Conservation (phyloP, 306 rosid species). For the Cucumis hystrix region DNA sequence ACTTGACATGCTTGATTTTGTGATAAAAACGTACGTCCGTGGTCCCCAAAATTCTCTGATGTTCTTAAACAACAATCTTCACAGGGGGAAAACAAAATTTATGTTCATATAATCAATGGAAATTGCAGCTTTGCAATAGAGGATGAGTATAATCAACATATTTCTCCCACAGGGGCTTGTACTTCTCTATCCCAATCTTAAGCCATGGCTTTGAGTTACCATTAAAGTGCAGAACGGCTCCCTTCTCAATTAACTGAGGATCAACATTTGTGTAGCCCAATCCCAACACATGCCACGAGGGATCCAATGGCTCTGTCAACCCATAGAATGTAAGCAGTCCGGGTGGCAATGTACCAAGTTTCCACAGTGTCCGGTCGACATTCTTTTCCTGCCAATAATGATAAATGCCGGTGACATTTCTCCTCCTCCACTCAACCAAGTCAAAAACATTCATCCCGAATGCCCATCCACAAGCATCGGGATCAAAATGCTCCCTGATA, state of each 20-base stretch:
- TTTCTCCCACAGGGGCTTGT: constrained; percentile 65
- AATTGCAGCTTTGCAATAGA: constrained; percentile 51
- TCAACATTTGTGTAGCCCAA: constrained; percentile 65
- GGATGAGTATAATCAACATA: constrained; percentile 54
- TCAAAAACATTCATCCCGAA: constrained; percentile 44
- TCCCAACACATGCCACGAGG: constrained; percentile 64
- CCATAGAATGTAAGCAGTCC: constrained; percentile 66
- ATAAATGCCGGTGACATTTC: constrained; percentile 67
- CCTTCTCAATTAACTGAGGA: constrained; percentile 44
- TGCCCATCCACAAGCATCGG: constrained; percentile 38
- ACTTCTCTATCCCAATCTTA: constrained; percentile 69
- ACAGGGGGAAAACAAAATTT: constrained; percentile 6
- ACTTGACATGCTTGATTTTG: constrained; percentile 28
- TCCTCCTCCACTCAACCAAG: constrained; percentile 65
- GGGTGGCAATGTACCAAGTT: constrained; percentile 67
- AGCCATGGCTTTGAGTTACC: constrained; percentile 75
- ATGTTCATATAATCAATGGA: constrained; percentile 31
- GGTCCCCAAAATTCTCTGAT: constrained; percentile 19
- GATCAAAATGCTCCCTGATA: constrained; percentile 53
- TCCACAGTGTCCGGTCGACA: constrained; percentile 59
- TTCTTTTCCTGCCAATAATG: constrained; percentile 76
- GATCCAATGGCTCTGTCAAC: constrained; percentile 53
- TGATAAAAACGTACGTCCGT: constrained; percentile 26
- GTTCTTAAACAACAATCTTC: constrained; percentile 2
- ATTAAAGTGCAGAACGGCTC: constrained; percentile 63